phyloP scores from a whole-genome alignment of 192 early-diverging fungal genomes.

The Gorgonomyces haynaldii region DNA sequence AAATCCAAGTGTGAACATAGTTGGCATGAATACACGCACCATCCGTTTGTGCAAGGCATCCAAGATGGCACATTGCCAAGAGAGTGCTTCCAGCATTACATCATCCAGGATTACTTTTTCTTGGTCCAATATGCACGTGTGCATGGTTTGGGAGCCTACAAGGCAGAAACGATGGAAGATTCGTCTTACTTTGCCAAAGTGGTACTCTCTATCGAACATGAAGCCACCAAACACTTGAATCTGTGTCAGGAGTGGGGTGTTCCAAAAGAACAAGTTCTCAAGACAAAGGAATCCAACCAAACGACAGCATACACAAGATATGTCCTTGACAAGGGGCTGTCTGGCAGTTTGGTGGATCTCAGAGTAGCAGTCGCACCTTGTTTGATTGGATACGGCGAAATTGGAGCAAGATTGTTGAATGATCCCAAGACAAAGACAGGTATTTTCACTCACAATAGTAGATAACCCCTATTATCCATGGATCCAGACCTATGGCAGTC shows the following conservation, averaged over 20 bases:
- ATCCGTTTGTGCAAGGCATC: slow-evolving; percentile 64
- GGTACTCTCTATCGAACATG: slow-evolving; percentile 52
- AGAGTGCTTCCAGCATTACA: slow-evolving; percentile 61
- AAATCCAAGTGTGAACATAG: slow-evolving; percentile 35
- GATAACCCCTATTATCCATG: slow-evolving; percentile 76
- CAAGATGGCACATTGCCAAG: slow-evolving; percentile 60
- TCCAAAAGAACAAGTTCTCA: slow-evolving; percentile 48
- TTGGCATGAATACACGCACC: slow-evolving; percentile 59
- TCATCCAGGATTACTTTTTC: slow-evolving; percentile 78
- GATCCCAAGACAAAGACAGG: slow-evolving; percentile 54
- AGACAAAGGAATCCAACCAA: slow-evolving; percentile 57
- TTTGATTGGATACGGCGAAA: slow-evolving; percentile 72
- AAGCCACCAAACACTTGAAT: slow-evolving; percentile 58
- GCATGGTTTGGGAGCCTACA: slow-evolving; percentile 64
- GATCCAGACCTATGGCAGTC: slow-evolving; percentile 59
- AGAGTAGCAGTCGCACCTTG: slow-evolving; percentile 75
- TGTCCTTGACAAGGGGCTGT: slow-evolving; percentile 53
- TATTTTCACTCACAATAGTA: slow-evolving; percentile 15
- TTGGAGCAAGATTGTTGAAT: slow-evolving; percentile 48
- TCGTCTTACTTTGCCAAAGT: slow-evolving; percentile 49
- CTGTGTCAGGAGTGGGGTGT: slow-evolving; percentile 68
- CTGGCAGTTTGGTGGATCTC: slow-evolving; percentile 67
- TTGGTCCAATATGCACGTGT: slow-evolving; percentile 67
- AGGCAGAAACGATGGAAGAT: slow-evolving; percentile 45
- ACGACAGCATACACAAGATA: slow-evolving; percentile 79